Percentiles rank a stretch among this genome's conserved stretches.
These are phyloP conservation scores for Phellinidium pouzarii DNA, from an alignment of 1,284 basidiomycete species.

Conservation along the genomic window DNA sequence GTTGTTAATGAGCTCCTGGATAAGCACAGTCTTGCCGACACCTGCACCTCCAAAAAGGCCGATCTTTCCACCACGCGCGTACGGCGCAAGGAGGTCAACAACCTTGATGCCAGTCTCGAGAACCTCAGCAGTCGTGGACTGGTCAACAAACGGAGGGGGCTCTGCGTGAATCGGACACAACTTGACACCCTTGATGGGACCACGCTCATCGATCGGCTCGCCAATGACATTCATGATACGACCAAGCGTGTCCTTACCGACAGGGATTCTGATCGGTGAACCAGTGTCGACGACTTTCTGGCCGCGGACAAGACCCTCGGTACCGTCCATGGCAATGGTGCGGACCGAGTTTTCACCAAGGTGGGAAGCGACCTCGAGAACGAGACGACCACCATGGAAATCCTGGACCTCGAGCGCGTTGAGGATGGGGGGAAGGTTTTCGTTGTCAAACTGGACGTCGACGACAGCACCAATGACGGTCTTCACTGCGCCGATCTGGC, in stretches of 20 bases:
- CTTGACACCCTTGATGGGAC: conserved; percentile 94
- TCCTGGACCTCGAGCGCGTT: conserved; percentile 97
- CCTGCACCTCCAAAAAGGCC: conserved; percentile 99
- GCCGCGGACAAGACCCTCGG: conserved; percentile 98
- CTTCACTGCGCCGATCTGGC: conserved; percentile 74
- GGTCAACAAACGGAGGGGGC: conserved; percentile 94
- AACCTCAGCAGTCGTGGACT: conserved; percentile 96
- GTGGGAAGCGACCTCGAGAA: conserved; percentile 95
- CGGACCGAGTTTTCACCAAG: conserved; percentile 98
- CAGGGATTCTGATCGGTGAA: conserved; percentile 92
- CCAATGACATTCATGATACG: conserved; percentile 99
- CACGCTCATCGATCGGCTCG: conserved; percentile 98
- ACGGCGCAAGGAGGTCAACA: conserved; percentile 97
- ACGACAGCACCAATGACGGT: conserved; percentile 98
- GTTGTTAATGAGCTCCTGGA: conserved; percentile 99
- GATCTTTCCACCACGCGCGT: conserved; percentile 99
- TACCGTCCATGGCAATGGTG: conserved; percentile 98
- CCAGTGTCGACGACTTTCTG: conserved; percentile 97
- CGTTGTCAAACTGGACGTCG: conserved; percentile 92
- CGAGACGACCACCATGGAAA: conserved; percentile 88
- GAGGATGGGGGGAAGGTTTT: conserved; percentile 91
- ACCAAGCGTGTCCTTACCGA: conserved; percentile 88
- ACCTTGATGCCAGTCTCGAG: conserved; percentile 99
- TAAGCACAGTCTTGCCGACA: conserved; percentile 99
- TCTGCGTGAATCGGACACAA: conserved; percentile 92